Evolutionary conservation across 1,284 basidiomycete genomes (phyloP).

Genomic region (Boletus semigastroideus): DNA sequence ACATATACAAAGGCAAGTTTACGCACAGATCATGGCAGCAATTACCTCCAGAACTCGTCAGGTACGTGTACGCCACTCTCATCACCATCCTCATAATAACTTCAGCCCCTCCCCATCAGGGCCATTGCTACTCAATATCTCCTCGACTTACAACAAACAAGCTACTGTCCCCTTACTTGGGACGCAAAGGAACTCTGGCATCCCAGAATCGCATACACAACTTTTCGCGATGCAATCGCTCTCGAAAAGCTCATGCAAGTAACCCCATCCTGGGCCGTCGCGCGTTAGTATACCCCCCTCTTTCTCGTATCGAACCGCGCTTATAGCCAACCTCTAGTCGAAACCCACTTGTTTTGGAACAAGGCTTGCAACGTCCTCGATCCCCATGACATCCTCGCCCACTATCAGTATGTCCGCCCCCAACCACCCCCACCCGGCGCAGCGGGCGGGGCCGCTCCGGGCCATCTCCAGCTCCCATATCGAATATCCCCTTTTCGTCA

Average conservation of each 20-base stretch:
- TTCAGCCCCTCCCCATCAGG: constrained; percentile 35
- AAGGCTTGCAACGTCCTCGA: constrained; percentile 46
- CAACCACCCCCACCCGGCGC: constrained; percentile 23
- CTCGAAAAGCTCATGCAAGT: constrained; percentile 63
- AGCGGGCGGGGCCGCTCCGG: constrained; percentile 20
- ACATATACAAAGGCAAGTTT: constrained; percentile 63
- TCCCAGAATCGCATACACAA: constrained; percentile 54
- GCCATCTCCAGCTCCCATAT: constrained; percentile 22
- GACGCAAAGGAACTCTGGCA: constrained; percentile 56
- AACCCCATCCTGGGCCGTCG: constrained; percentile 40
- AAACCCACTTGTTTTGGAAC: constrained; percentile 49
- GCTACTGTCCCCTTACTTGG: constrained; percentile 58
- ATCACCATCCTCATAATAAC: constrained; percentile 13
- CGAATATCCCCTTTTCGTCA: constrained; percentile 43
- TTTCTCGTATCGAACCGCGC: neutral
- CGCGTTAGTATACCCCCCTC: constrained; percentile 39
- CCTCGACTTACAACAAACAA: constrained; percentile 43
- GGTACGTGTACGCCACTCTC: constrained; percentile 46
- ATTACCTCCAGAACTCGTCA: constrained; percentile 66
- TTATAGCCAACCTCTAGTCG: constrained; percentile 33
- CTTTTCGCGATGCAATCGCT: constrained; percentile 51
- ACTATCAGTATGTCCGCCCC: constrained; percentile 34
- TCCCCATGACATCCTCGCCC: constrained; percentile 41
- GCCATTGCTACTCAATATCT: constrained; percentile 63
- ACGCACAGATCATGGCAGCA: constrained; percentile 67